Evolutionary conservation across 1,139 yeast genomes (phyloP).

Genomic region (Trichomonascaceae sp.): DNA sequence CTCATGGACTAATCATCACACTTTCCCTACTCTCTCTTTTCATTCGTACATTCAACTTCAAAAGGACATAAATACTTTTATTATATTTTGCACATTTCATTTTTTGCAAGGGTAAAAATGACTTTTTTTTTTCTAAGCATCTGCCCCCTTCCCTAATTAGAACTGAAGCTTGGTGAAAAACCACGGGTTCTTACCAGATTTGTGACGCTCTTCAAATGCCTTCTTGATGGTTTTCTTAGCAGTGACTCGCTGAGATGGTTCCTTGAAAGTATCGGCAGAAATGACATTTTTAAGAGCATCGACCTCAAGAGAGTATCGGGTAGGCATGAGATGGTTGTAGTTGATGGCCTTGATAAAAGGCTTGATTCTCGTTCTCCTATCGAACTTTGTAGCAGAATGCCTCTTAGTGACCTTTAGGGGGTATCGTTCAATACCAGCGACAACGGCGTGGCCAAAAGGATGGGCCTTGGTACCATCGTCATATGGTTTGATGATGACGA

Average conservation of each 20-base stretch:
- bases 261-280: constrained; percentile 89
- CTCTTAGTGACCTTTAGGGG: constrained; percentile 96
- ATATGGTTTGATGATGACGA: constrained; percentile 96
- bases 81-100: constrained; percentile 5
- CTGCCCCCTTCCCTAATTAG: constrained; percentile 41
- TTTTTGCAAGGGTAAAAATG: neutral
- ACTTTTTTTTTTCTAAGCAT: constrained; percentile 1
- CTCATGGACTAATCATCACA: no score
- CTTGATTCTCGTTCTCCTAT: constrained; percentile 97
- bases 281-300: constrained; percentile 91
- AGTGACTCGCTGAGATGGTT: constrained; percentile 98
- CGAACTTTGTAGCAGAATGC: constrained; percentile 93
- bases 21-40: neutral
- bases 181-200: constrained; percentile 99
- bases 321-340: constrained; percentile 99
- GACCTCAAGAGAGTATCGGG: constrained; percentile 98
- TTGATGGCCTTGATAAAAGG: constrained; percentile 98
- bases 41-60: neutral
- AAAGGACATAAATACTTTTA: constrained; percentile 9
- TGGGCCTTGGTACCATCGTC: constrained; percentile 99
- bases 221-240: constrained; percentile 99
- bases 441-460: constrained; percentile 99
- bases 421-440: constrained; percentile 98
- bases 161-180: constrained; percentile 98
- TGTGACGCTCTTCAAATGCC: constrained; percentile 99